These are phyloP conservation scores for Cutaneotrichosporon mucoides DNA, from an alignment of 1,284 basidiomycete genomes.

Conservation along the genomic window DNA sequence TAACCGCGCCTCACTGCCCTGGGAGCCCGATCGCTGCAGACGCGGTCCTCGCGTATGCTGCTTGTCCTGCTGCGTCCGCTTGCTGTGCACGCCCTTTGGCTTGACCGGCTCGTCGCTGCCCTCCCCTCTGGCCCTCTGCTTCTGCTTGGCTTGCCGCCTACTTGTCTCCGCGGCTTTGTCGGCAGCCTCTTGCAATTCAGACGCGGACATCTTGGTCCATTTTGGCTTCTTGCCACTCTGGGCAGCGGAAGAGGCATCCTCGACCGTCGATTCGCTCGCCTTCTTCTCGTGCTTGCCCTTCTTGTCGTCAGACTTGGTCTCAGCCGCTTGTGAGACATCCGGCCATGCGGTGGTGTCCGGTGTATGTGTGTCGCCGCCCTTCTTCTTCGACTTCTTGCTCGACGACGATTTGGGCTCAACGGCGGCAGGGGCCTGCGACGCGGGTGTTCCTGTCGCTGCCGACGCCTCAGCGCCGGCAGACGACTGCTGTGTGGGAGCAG, in stretches of 20 bases:
- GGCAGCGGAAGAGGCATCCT: conserved; percentile 10
- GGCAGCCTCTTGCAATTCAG: conserved; percentile 47
- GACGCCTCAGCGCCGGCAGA: not conserved
- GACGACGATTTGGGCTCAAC: not conserved
- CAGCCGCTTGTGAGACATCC: conserved; percentile 35
- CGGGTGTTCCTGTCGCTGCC: not conserved
- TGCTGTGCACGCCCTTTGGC: conserved; percentile 11
- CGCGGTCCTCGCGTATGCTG: conserved; percentile 4
- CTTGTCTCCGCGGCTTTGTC: conserved; percentile 41
- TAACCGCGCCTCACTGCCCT: conserved; percentile 18
- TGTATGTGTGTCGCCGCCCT: conserved; percentile 12
- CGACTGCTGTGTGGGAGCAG: not conserved
- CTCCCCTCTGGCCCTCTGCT: conserved; percentile 13
- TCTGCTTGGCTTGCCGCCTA: conserved; percentile 25
- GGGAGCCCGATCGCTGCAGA: conserved; percentile 13
- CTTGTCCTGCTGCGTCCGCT: conserved; percentile 1
- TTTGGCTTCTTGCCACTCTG: conserved; percentile 40
- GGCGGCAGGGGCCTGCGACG: not conserved
- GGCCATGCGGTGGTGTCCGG: conserved; percentile 40
- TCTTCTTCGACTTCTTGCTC: conserved; percentile 19
- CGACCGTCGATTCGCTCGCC: conserved; percentile 19
- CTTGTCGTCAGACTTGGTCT: conserved; percentile 28
- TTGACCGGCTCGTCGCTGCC: conserved; percentile 13
- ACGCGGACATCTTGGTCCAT: conserved; percentile 48
- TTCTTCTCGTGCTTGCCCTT: conserved; percentile 28